phyloP scores from a whole-genome alignment of 2,329 filamentous ascomycete species.

The Arthrocladium fulminans region DNA sequence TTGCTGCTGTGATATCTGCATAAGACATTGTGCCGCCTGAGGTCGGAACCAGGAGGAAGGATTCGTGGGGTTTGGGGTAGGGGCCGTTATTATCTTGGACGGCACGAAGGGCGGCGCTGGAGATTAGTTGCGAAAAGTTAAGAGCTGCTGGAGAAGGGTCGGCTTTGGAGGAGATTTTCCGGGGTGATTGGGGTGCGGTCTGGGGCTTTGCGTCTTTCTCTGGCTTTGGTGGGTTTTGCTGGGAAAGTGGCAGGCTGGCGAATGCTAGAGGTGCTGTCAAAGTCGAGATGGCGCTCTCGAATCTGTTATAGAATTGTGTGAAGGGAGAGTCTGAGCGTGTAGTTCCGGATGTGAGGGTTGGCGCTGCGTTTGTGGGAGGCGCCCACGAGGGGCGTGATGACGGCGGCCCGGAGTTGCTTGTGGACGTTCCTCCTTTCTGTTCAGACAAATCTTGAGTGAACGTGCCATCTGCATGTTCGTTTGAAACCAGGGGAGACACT shows the following conservation, averaged over 20 bases:
- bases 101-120: constrained; percentile 71
- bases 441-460: constrained; percentile 41
- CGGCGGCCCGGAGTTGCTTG: neutral
- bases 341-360: constrained; percentile 24
- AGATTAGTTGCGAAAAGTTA: constrained; percentile 76
- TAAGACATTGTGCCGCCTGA: constrained; percentile 89
- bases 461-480: constrained; percentile 63
- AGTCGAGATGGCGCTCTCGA: constrained; percentile 78
- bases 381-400: constrained; percentile 18
- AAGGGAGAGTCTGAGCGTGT: constrained; percentile 64
- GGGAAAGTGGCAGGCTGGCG: constrained; percentile 69
- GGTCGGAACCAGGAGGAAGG: constrained; percentile 90
- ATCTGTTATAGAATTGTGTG: constrained; percentile 82
- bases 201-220: constrained; percentile 7
- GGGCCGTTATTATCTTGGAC: constrained; percentile 59
- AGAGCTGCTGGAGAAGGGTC: constrained; percentile 34
- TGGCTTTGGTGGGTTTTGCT: constrained; percentile 8
- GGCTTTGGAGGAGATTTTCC: constrained; percentile 2
- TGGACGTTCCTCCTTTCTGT: constrained; percentile 5
- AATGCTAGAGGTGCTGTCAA: constrained; percentile 88
- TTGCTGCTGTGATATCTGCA: constrained; percentile 63
- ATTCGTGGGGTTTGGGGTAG: constrained; percentile 55
- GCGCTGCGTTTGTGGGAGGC: constrained; percentile 24
- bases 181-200: constrained; percentile 10
- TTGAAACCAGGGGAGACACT: constrained; percentile 62